Base-by-base conservation (phyloP, 129 eudicot genomes). In the Saussurea involucrata region DNA sequence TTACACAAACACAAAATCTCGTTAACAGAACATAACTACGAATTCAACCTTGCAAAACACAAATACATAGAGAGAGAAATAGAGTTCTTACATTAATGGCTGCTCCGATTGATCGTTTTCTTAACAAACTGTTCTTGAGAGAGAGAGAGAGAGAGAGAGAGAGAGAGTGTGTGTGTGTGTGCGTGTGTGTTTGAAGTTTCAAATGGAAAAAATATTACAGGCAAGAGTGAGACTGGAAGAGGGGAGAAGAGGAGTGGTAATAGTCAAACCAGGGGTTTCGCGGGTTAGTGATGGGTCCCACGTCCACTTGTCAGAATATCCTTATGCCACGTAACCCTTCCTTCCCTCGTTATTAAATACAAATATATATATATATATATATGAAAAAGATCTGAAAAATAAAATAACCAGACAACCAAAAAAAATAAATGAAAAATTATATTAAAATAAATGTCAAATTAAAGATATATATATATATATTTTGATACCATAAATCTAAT, bases 41-140 rank as follows among this genome's bases (percentile, higher is more conserved):
- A 20, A 27, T 40, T 36, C 34, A 49, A 40, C 22, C 64, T 58
- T 29, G 21, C 53, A 73, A 61, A 24, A 12, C 77, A 74, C 6
- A 60, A 0, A 8, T 2, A 44, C 6, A 28, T 6, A 31, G 13
- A 71, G 42, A 76, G 46, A 70, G 82, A 61, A 63, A 8, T 8
- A 55, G 46, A 60, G n/a, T 29, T 42, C 36, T 28, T 71, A 29
- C 83, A 79, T 79, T 79, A 79, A 79, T 79, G 83, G 31, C 70
- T 12, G 46, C 33, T 77, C 24, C 46, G 79, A 63, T 63, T 32
- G 69, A 63, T 37, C 34, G 69, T 21, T 15, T 53, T 53, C 61
- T 53, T 1, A 53, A 53, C 61, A 53, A 53, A 53, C 61, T 53
- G 22, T 17, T 53, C 22, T 17, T 17, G 5, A 36, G 63, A 37